Evolutionary conservation across 1,284 basidiomycete species (phyloP).

Genomic region (Uromyces viciae-fabae): DNA sequence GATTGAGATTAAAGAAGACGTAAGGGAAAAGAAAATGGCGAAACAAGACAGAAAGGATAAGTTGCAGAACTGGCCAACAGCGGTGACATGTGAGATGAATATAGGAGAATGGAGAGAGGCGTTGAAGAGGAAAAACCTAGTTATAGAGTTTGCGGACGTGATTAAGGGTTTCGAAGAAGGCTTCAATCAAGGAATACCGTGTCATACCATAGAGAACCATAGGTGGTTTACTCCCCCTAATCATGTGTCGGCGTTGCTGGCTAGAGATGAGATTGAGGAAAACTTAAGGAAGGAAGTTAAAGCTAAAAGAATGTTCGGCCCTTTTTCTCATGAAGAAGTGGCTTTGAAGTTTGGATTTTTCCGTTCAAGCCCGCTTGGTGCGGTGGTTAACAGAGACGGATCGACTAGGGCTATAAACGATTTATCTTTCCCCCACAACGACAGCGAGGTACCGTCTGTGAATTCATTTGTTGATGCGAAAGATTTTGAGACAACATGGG

Average conservation of each 20-base stretch:
- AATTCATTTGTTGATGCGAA: neutral
- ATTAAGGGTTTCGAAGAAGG: neutral
- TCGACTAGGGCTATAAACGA: neutral
- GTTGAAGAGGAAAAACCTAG: neutral
- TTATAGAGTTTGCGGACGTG: neutral
- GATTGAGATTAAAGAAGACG: too few species aligned
- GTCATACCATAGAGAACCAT: neutral
- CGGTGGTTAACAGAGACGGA: slow-evolving; percentile 3
- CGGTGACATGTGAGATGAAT: too few species aligned
- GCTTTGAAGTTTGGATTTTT: neutral
- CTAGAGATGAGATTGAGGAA: neutral
- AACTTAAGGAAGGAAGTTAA: neutral
- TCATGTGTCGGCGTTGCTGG: neutral
- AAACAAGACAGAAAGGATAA: too few species aligned
- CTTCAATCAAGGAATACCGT: neutral
- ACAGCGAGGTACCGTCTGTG: neutral
- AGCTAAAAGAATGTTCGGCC: neutral
- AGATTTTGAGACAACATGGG: neutral
- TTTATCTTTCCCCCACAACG: neutral
- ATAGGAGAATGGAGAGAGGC: neutral
- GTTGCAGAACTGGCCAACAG: too few species aligned
- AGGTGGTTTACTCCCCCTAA: neutral
- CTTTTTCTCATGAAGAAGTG: neutral
- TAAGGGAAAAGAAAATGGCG: too few species aligned
- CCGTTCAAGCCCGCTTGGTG: neutral